Conservation (phyloP, 305 asterid genomes). For the Andrographis paniculata region DNA sequence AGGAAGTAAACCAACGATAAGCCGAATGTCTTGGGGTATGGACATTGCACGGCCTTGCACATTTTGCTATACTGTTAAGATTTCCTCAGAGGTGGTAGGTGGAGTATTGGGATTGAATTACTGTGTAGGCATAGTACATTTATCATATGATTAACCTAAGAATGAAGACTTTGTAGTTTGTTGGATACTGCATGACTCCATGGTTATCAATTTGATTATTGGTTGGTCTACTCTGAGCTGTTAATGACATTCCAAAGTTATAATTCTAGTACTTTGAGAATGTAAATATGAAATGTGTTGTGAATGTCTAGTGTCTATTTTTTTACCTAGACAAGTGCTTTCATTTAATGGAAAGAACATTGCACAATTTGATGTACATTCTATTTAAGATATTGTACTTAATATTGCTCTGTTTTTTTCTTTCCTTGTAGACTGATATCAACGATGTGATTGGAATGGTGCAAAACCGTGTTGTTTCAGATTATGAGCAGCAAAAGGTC, state of each 20-base stretch:
- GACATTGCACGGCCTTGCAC: no score
- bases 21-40: no score
- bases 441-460: constrained; percentile 60
- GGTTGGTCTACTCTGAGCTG: constrained; percentile 6
- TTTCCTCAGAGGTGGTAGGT: not conserved
- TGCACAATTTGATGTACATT: constrained; percentile 6
- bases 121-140: constrained; percentile 2
- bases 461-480: constrained; percentile 57
- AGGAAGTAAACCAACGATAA: not conserved
- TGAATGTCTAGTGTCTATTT: constrained; percentile 1
- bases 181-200: not conserved
- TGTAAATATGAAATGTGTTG: constrained; percentile 2
- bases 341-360: constrained; percentile 10
- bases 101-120: not conserved
- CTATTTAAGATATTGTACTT: not conserved
- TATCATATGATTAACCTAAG: constrained; percentile 6
- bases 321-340: constrained; percentile 7
- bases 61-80: no score
- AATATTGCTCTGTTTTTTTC: constrained; percentile 7
- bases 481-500: constrained; percentile 78
- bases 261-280: not conserved
- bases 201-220: constrained; percentile 4
- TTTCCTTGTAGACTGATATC: constrained; percentile 51
- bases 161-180: constrained; percentile 2
- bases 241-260: not conserved